Conservation (phyloP, 2,329 filamentous ascomycete genomes). For the Fusarium ambrosium region DNA sequence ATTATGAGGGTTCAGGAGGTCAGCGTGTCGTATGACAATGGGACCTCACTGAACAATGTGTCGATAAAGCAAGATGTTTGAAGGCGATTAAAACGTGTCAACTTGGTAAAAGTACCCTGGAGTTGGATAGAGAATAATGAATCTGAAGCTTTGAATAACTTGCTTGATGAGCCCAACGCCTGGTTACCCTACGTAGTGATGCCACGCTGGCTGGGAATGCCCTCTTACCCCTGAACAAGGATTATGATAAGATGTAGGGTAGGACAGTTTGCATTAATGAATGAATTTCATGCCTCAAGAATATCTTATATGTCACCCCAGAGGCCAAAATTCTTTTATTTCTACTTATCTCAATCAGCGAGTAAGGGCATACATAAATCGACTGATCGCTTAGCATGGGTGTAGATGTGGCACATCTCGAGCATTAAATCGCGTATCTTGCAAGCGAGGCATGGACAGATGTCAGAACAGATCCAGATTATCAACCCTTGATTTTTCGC, state of each 20-base stretch:
- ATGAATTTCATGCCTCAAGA: background rate
- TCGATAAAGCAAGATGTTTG: background rate
- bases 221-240: background rate
- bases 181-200: background rate
- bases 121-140: background rate
- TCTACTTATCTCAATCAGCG: no score
- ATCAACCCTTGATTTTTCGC: background rate
- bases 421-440: background rate
- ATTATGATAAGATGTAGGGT: background rate
- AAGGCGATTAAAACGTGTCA: background rate
- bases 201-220: background rate
- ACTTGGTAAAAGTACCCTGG: background rate
- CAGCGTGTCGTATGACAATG: slow-evolving; percentile 19
- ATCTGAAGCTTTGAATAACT: background rate
- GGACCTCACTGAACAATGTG: background rate
- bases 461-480: background rate
- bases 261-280: background rate
- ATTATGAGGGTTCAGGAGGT: slow-evolving; percentile 31
- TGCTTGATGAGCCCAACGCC: no score
- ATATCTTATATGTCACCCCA: no score
- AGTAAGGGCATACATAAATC: no score
- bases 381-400: background rate
- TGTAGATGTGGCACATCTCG: background rate
- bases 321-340: no score
- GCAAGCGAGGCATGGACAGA: background rate